Conservation (phyloP, 164 flowering plant species). For the Cinnamomum micranthum region DNA sequence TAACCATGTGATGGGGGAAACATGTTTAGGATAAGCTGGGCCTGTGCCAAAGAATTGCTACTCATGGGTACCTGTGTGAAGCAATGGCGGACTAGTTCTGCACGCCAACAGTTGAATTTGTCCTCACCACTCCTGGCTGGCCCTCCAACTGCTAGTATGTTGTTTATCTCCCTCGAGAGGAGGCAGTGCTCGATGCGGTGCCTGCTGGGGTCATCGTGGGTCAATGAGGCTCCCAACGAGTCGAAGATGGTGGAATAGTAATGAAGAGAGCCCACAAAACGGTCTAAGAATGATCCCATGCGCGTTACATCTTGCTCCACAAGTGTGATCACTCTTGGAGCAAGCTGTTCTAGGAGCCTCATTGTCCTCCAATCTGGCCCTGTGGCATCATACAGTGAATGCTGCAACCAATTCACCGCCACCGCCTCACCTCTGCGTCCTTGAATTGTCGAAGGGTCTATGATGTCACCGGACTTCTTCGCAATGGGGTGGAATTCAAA, state of each 20-base stretch:
- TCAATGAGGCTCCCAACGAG: constrained; percentile 43
- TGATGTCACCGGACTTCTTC: constrained; percentile 36
- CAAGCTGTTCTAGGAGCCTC: constrained; percentile 39
- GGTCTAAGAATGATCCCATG: constrained; percentile 55
- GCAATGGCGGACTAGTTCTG: constrained; percentile 33
- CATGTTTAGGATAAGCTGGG: constrained; percentile 68
- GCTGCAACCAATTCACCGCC: constrained; percentile 73
- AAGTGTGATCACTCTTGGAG: constrained; percentile 50
- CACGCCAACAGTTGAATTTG: constrained; percentile 51
- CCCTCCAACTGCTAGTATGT: constrained; percentile 66
- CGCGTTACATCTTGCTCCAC: constrained; percentile 57
- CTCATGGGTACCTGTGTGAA: constrained; percentile 62
- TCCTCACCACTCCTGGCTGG: constrained; percentile 73
- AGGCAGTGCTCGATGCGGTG: constrained; percentile 48
- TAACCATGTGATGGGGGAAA: constrained; percentile 58
- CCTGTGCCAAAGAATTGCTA: constrained; percentile 60
- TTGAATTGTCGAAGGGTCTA: constrained; percentile 32
- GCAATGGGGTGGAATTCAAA: constrained; percentile 68
- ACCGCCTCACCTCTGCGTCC: constrained; percentile 43
- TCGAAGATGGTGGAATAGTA: constrained; percentile 70
- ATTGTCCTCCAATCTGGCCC: constrained; percentile 68
- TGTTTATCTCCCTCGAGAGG: constrained; percentile 49
- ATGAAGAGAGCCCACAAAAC: constrained; percentile 62
- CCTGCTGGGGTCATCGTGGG: constrained; percentile 36
- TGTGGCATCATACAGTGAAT: constrained; percentile 53